Conservation (phyloP, 2,329 filamentous ascomycete species). For the Leptographium procerum region DNA sequence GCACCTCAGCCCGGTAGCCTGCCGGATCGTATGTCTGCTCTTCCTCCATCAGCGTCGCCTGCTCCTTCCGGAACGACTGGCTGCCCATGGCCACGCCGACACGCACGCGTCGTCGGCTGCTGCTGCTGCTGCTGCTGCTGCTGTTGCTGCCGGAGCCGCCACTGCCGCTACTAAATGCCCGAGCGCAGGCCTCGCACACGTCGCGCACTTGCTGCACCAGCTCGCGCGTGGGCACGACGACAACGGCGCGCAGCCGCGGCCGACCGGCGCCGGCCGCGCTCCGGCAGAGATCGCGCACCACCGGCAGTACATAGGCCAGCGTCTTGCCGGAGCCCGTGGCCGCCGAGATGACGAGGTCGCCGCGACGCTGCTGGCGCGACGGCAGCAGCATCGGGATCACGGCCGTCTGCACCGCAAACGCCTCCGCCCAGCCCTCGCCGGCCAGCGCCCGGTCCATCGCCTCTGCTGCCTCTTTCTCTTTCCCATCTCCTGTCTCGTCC, state of each 20-base stretch:
- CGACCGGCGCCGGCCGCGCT: conserved; percentile 18
- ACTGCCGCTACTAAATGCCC: conserved; percentile 44
- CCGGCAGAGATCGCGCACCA: conserved; percentile 64
- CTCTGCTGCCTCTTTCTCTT: conserved; percentile 18
- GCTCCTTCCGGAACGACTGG: conserved; percentile 58
- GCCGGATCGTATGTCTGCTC: conserved; percentile 52
- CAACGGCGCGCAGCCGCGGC: conserved; percentile 62
- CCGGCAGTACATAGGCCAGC: conserved; percentile 76
- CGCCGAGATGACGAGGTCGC: conserved; percentile 82
- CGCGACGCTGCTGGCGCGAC: conserved; percentile 43
- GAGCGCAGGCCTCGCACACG: conserved; percentile 62
- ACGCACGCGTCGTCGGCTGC: conserved; percentile 53
- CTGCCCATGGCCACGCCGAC: conserved; percentile 77
- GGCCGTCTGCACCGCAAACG: conserved; percentile 70
- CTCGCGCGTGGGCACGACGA: conserved; percentile 85
- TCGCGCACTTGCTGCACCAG: conserved; percentile 78
- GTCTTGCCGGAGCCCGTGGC: conserved; percentile 96
- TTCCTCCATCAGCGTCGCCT: conserved; percentile 34
- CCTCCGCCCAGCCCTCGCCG: conserved; percentile 55
- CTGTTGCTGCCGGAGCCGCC: conserved; percentile 40
- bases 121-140: no score
- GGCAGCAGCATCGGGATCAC: conserved; percentile 71
- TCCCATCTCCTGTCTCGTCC: not conserved
- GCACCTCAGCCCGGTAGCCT: conserved; percentile 30
- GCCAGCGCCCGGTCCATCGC: conserved; percentile 49